Conservation (phyloP, 306 rosid genomes). For the Trifolium repens region DNA sequence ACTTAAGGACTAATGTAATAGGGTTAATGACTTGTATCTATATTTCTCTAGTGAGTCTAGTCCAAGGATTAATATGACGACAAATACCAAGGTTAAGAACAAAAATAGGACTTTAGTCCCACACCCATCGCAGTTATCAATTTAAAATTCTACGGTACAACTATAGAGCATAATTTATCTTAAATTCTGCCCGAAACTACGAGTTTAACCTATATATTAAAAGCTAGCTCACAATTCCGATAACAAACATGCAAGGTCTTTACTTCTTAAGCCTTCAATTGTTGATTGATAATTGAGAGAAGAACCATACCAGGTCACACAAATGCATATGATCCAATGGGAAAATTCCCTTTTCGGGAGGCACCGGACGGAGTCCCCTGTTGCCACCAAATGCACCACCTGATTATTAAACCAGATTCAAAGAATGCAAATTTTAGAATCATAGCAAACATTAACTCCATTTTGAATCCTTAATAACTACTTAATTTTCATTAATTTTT, state of each 20-base stretch:
- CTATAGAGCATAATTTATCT: neutral
- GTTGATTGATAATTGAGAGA: constrained; percentile 9
- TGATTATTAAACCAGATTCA: constrained; percentile 38
- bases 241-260: neutral
- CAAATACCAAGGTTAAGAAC: neutral
- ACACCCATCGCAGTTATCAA: neutral
- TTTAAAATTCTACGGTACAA: neutral
- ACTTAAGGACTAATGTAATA: neutral
- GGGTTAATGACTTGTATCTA: neutral
- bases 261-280: neutral
- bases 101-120: neutral
- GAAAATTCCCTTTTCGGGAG: constrained; percentile 96
- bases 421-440: neutral
- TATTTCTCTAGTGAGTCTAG: neutral
- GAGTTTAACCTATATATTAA: neutral
- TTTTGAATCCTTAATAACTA: too few species aligned
- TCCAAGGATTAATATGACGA: neutral
- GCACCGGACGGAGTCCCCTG: constrained; percentile 88
- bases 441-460: neutral
- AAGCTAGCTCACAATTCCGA: neutral
- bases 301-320: constrained; percentile 73
- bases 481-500: too few species aligned
- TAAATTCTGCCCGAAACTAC: neutral
- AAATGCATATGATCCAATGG: constrained; percentile 96
- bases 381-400: constrained; percentile 99